These are phyloP conservation scores for Trichoderma reesei DNA, from an alignment of 495 filamentous ascomycete genomes.

Conservation along the genomic window DNA sequence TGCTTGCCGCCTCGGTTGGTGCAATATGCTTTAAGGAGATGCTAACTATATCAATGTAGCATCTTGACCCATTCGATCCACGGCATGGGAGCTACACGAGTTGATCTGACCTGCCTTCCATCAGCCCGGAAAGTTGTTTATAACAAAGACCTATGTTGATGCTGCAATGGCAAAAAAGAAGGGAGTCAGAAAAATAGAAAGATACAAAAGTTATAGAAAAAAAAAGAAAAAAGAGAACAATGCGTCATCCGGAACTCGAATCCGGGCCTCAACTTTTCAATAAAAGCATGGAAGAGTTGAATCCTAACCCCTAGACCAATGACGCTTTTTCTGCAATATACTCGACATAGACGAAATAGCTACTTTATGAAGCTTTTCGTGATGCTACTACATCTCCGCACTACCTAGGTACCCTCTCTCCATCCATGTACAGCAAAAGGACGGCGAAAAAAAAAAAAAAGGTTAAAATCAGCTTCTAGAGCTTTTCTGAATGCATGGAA, in stretches of 20 bases:
- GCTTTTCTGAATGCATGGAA: neutral
- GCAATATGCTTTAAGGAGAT: too few relatives aligned
- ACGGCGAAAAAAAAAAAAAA: neutral
- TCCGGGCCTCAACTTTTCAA: slow-evolving; percentile 8
- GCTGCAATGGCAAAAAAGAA: neutral
- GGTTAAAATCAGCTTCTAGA: neutral
- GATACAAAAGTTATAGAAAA: neutral
- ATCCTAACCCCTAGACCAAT: slow-evolving; percentile 8
- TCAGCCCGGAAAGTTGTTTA: neutral
- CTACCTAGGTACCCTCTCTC: neutral
- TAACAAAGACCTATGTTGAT: neutral
- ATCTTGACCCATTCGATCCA: too few relatives aligned
- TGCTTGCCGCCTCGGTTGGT: too few relatives aligned
- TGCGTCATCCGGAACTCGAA: slow-evolving; percentile 8
- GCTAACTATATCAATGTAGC: too few relatives aligned
- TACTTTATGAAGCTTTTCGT: neutral
- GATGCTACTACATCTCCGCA: neutral
- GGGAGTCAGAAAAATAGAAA: neutral
- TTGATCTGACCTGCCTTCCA: too few relatives aligned
- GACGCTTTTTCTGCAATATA: neutral
- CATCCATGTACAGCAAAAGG: neutral
- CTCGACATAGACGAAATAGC: neutral
- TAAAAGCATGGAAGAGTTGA: slow-evolving; percentile 3
- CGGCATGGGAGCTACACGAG: too few relatives aligned
- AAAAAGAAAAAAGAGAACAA: neutral